Evolutionary conservation across 768 basidiomycete species (phyloP), one percentile per base, ranked within the genome.

Genomic region (Russula brevipes): DNA sequence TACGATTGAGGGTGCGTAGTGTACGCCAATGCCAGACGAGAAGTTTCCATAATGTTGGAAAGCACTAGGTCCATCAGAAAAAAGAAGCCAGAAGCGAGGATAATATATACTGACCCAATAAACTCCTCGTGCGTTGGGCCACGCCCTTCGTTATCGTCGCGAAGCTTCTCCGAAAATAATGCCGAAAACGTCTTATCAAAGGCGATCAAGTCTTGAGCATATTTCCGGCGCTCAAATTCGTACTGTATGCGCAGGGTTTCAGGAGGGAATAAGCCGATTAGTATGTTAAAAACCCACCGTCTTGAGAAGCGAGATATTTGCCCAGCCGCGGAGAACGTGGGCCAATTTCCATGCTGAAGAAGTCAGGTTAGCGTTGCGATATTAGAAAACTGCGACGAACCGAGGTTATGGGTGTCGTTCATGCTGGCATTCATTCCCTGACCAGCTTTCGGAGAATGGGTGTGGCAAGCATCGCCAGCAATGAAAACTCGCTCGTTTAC

Each of bases 341-440:
- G 74, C 74, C n/a, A 84, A 67, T 70, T 85, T 84, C 83, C 83
- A 85, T 2, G 77, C 81, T 77, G 30, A 19, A 0, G 10, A 53
- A 8, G 31, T 55, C 4, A 10, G 8, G 16, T 33, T 16, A 68
- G 36, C 16, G 42, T 45, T 10, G 57, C 14, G 16, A n/a, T 12
- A 12, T 17, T 38, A 24, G 30, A 5, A 36, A 31, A 30, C 9
- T 17, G 5, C 33, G 46, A 10, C 57, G 30, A 55, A 61, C 60
- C 60, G 14, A 84, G 75, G 66, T 84, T 84, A 69, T 81, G 82
- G 0, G 79, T 72, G 59, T 84, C 83, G 58, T 78, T 81, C 75
- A 83, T 81, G 54, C 78, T 78, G 4, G 81, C 81, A 36, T 81
- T 82, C 80, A 81, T 78, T 1, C 80, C 82, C 61, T 83, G 82